These are phyloP conservation scores for Fusarium xyrophilum DNA, from an alignment of 2,329 filamentous ascomycete species.

Conservation along the genomic window DNA sequence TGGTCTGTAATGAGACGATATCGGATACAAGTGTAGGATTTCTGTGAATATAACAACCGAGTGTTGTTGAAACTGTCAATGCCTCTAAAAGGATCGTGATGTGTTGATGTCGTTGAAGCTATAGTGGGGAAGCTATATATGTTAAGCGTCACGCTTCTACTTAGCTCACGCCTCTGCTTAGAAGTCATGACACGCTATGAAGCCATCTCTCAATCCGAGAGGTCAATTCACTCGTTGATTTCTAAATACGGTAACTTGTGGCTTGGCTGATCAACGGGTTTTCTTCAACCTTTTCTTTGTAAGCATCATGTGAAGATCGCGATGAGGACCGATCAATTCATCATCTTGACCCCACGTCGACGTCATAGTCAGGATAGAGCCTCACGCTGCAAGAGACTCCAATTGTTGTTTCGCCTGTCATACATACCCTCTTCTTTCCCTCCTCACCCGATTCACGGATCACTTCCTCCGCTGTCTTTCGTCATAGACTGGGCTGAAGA, in stretches of 20 bases:
- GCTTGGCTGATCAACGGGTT: not conserved
- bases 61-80: not conserved
- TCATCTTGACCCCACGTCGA: conserved; percentile 37
- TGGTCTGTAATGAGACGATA: not conserved
- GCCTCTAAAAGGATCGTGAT: not conserved
- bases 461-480: conserved; percentile 32
- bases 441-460: conserved; percentile 11
- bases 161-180: conserved; percentile 10
- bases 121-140: not conserved
- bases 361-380: conserved; percentile 29
- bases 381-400: conserved; percentile 11
- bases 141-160: conserved; percentile 5
- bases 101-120: conserved; percentile 10
- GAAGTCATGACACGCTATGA: conserved; percentile 7
- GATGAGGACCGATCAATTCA: conserved; percentile 25
- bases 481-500: conserved; percentile 23
- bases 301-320: conserved; percentile 6
- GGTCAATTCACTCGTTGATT: not conserved
- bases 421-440: conserved; percentile 1
- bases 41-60: conserved; percentile 11
- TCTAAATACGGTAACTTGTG: not conserved
- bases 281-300: not conserved
- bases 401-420: conserved; percentile 12
- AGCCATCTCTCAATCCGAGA: not conserved
- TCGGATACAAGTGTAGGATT: conserved; percentile 29